Conservation (phyloP, 2,329 filamentous ascomycete species). For the Aulographum hederae region DNA sequence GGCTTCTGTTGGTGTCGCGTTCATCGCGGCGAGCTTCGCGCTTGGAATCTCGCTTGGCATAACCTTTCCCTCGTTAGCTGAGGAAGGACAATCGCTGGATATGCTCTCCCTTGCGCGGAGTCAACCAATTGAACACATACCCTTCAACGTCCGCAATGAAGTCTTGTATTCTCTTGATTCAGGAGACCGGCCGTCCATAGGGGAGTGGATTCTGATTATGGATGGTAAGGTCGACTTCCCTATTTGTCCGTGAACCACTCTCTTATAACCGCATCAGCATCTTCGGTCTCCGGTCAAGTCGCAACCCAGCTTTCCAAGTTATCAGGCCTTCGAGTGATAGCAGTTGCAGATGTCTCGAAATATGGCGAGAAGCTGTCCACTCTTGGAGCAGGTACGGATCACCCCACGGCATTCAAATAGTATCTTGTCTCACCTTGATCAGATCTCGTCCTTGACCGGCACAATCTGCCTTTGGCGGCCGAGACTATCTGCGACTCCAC, state of each 20-base stretch:
- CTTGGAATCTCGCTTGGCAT: conserved; percentile 53
- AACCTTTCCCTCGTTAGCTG: too few relatives aligned
- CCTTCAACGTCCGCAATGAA: conserved; percentile 43
- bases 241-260: too few relatives aligned
- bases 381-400: too few relatives aligned
- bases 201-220: conserved; percentile 60
- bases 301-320: conserved; percentile 50
- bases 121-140: conserved; percentile 26
- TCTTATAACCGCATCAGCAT: too few relatives aligned
- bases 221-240: too few relatives aligned
- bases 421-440: too few relatives aligned
- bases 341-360: conserved; percentile 47
- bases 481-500: neutral
- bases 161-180: conserved; percentile 36
- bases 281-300: conserved; percentile 50
- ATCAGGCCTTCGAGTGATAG: conserved; percentile 44
- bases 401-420: too few relatives aligned
- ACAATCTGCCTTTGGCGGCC: neutral
- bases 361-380: conserved; percentile 35
- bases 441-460: neutral
- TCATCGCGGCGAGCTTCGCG: conserved; percentile 48
- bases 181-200: conserved; percentile 34
- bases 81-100: too few relatives aligned
- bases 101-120: too few relatives aligned
- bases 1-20: conserved; percentile 51